Evolutionary conservation across 2,329 filamentous ascomycete species (phyloP).

Genomic region (Herpotrichia juniperi): DNA sequence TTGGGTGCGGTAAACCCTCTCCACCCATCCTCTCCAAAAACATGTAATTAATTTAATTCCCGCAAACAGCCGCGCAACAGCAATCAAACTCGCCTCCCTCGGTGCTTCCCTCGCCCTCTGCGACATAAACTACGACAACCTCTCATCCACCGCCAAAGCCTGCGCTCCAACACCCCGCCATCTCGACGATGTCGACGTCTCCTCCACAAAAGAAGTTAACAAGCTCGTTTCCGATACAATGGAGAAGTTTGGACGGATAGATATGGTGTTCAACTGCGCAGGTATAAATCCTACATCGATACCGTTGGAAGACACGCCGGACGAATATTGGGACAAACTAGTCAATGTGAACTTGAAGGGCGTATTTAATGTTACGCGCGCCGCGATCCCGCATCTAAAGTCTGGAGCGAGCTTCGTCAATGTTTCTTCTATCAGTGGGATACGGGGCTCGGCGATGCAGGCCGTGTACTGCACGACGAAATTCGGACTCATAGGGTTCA

Average conservation of each 20-base stretch:
- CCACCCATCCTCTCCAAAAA: not conserved
- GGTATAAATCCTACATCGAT: conserved; percentile 56
- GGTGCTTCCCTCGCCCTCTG: conserved; percentile 46
- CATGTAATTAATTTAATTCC: not conserved
- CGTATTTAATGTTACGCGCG: conserved; percentile 53
- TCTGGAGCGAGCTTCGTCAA: conserved; percentile 33
- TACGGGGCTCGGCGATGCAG: conserved; percentile 32
- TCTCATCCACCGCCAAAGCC: conserved; percentile 49
- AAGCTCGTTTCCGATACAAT: conserved; percentile 48
- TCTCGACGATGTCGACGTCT: conserved; percentile 53
- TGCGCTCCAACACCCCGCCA: conserved; percentile 44
- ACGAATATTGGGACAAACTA: conserved; percentile 56
- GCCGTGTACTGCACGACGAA: conserved; percentile 44
- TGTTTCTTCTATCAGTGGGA: conserved; percentile 31
- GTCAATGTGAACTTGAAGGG: conserved; percentile 55
- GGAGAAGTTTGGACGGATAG: conserved; percentile 40
- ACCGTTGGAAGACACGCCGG: conserved; percentile 47
- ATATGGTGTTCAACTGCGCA: conserved; percentile 54
- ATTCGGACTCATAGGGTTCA: conserved; percentile 42
- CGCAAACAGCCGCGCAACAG: conserved; percentile 49
- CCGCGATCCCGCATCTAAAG: conserved; percentile 45
- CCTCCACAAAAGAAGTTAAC: conserved; percentile 50
- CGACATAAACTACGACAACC: conserved; percentile 48
- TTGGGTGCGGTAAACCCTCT: conserved; percentile 43
- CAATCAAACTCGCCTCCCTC: conserved; percentile 54